Percentiles rank a stretch among this genome's conserved stretches.
These are phyloP conservation scores for Fusarium nurragi DNA, from an alignment of 2,329 filamentous ascomycete species.

Conservation along the genomic window DNA sequence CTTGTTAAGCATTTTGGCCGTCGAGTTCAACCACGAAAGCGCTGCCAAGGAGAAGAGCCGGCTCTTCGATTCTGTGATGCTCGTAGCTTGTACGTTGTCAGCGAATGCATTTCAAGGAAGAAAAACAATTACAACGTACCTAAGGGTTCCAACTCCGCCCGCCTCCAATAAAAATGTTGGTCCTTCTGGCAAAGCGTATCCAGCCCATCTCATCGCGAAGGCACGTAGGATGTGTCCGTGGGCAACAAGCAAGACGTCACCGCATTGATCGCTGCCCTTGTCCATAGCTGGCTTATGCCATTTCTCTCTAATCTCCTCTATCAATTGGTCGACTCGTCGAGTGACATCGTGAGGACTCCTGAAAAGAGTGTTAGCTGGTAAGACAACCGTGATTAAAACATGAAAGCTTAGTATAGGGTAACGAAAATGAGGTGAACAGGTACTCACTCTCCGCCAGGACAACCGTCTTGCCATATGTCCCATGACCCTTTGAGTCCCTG, in stretches of 20 bases:
- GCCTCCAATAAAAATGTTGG: slow-evolving; percentile 87
- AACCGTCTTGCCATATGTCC: slow-evolving; percentile 93
- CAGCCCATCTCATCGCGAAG: slow-evolving; percentile 87
- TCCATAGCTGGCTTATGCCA: slow-evolving; percentile 72
- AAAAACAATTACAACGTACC: slow-evolving; percentile 56
- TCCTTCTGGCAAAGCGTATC: slow-evolving; percentile 76
- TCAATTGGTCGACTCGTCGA: slow-evolving; percentile 76
- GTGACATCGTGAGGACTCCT: slow-evolving; percentile 79
- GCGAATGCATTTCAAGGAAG: background rate
- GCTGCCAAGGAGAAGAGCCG: slow-evolving; percentile 80
- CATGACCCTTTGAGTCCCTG: slow-evolving; percentile 69
- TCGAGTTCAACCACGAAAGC: slow-evolving; percentile 66
- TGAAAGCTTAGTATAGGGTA: slow-evolving; percentile 4
- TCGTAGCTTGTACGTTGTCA: slow-evolving; percentile 69
- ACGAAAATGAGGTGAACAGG: background rate
- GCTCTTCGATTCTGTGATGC: slow-evolving; percentile 79
- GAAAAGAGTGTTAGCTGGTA: slow-evolving; percentile 17
- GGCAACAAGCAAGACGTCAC: slow-evolving; percentile 72
- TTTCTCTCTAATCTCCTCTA: slow-evolving; percentile 74
- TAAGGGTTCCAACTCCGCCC: slow-evolving; percentile 83
- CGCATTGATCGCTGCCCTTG: slow-evolving; percentile 52
- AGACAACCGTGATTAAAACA: background rate
- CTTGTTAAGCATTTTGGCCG: slow-evolving; percentile 16
- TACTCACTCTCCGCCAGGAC: slow-evolving; percentile 83
- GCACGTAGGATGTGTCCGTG: slow-evolving; percentile 91